Evolutionary conservation across 805 yeast species (phyloP), one percentile per base, ranked within the genome.

Genomic region (Zygosaccharomyces kombuchaensis): DNA sequence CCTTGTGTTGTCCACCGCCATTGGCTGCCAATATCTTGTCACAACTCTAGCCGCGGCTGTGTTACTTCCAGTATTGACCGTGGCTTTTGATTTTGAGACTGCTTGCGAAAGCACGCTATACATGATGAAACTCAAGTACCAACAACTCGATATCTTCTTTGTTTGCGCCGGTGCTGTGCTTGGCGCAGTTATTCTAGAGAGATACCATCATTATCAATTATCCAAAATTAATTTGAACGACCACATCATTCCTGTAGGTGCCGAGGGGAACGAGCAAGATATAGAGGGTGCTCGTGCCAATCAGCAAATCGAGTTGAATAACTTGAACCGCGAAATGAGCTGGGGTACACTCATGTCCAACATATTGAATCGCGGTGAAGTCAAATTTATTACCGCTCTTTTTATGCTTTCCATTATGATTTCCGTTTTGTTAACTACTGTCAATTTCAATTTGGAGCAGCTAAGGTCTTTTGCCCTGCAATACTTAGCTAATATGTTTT

Each of bases 111-210:
- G 19, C 13, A 29, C 23, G 10, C n/a, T 43, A 9, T 9, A 30
- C 26, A 37, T 48, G 40, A 39, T 48, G 36, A 35, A 43, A 22
- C 25, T 42, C 8, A 45, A 45, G 25, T 43, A 40, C n/a, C 36
- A 43, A 17, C 53, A 53, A 27, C 36, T 54, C 21, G 57, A 56
- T 35, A 17, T 58, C 50, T 43, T 48, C 51, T 40, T 41, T 44
- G 47, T 42, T 43, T 50, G 68, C 60, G 9, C 47, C 43, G 54
- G 53, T 44, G 45, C 56, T 43, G 26, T 53, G 43, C 5, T 45
- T 27, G 26, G 44, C 13, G 30, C 58, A 10, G 17, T 53, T 48
- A 21, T 37, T 13, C 14, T 55, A 14, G 62, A 58, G 36, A 51
- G 42, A 36, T 51, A 43, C 23, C 54, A 56, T 16, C 41, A 50